These are phyloP conservation scores for Aureobasidium sp. DNA, from an alignment of 2,329 filamentous ascomycete genomes.

Conservation along the genomic window DNA sequence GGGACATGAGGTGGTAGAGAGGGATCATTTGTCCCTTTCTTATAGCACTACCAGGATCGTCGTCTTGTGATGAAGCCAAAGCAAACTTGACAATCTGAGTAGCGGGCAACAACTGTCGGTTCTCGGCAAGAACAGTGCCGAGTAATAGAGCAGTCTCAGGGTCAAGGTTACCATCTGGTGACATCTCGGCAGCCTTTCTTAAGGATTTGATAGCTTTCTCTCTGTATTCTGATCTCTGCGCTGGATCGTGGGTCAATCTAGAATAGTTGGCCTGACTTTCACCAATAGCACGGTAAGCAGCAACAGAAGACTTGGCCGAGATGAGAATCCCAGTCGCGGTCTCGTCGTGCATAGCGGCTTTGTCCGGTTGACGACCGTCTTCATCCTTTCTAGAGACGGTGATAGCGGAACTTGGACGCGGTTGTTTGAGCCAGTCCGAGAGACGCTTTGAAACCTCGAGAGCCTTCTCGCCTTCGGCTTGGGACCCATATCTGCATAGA, in stretches of 20 bases:
- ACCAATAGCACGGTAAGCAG: constrained; percentile 77
- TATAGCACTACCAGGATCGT: not conserved
- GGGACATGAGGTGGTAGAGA: constrained; percentile 82
- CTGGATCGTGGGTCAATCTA: constrained; percentile 66
- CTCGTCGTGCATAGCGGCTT: constrained; percentile 23
- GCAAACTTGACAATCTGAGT: constrained; percentile 76
- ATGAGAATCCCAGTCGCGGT: constrained; percentile 37
- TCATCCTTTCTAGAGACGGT: constrained; percentile 13
- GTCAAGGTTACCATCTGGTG: constrained; percentile 39
- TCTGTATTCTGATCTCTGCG: constrained; percentile 63
- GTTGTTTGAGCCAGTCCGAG: constrained; percentile 64
- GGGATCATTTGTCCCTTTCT: constrained; percentile 59
- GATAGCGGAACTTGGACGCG: constrained; percentile 27
- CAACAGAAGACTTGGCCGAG: constrained; percentile 53
- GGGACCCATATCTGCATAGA: constrained; percentile 72
- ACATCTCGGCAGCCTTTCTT: not conserved
- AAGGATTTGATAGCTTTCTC: constrained; percentile 62
- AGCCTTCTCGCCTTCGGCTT: constrained; percentile 70
- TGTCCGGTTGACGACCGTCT: not conserved
- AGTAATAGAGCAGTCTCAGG: constrained; percentile 73
- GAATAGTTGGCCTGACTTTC: constrained; percentile 84
- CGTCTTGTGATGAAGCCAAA: constrained; percentile 47
- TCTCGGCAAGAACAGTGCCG: constrained; percentile 78
- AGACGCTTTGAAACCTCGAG: constrained; percentile 61
- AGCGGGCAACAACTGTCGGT: constrained; percentile 68